Evolutionary conservation across 169 alveolate genomes (phyloP).

Genomic region (Eimeria falciformis): DNA sequence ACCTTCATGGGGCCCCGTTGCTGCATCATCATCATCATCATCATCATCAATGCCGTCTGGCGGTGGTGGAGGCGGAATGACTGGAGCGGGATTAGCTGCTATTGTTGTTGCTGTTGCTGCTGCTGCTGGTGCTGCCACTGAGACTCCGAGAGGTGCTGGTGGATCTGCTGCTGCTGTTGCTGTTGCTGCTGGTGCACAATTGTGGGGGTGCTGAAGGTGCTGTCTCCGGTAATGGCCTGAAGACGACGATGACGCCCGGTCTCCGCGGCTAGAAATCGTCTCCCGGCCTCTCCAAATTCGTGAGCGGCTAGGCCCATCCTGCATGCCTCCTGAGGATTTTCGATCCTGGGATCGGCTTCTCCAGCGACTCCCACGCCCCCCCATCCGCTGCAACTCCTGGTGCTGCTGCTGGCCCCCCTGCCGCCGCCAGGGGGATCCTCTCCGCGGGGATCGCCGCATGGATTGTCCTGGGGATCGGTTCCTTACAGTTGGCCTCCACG

Average conservation of each 20-base stretch:
- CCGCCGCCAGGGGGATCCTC: too few species aligned
- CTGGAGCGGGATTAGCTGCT: neutral
- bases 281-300: neutral
- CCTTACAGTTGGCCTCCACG: too few species aligned
- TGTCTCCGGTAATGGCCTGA: too few species aligned
- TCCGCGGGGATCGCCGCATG: too few species aligned
- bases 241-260: too few species aligned
- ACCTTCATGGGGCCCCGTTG: neutral
- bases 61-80: neutral
- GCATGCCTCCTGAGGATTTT: neutral
- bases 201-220: too few species aligned
- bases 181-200: neutral
- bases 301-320: neutral
- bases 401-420: too few species aligned
- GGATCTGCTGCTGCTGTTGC: neutral
- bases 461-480: too few species aligned
- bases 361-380: too few species aligned
- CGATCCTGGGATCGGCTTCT: conserved; percentile 8
- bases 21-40: neutral
- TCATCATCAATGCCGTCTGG: neutral
- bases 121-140: neutral
- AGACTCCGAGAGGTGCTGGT: neutral
- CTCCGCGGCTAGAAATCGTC: too few species aligned
- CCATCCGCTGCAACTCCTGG: too few species aligned
- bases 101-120: neutral